Base-by-base conservation (phyloP, 352 stramenopile genomes). In the Globisporangium yorkense region DNA sequence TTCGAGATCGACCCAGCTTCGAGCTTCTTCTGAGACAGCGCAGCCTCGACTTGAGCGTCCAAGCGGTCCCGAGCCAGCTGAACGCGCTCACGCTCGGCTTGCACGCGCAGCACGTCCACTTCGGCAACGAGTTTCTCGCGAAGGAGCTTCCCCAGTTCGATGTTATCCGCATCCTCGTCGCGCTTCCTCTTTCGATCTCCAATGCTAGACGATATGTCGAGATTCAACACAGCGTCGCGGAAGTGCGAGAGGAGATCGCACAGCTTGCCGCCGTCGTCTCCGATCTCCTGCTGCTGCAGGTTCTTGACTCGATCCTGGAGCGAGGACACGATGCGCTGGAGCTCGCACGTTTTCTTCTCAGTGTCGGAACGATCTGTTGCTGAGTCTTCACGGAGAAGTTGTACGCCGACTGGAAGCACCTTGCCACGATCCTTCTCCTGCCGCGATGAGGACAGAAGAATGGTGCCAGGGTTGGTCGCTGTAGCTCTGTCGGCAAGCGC, bases 1-100 rank as follows among this genome's bases (percentile, higher is more conserved):
- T 52, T 57, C 39, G 72, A 61, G 33, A 66, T 46, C 33, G 63
- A 63, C 5, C 62, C 63, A 27, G 73, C 61, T 59, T 75, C 54
- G 8, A 77, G 65, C 39, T 54, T 62, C 39, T 76, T 74, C 35
- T 62, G 59, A 41, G 57, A 69, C 15, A 77, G 47, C 10, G 67
- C 63, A 18, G 62, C 62, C 10, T 68, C 65, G 10, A 70, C 58
- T n/a, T 70, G 65, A 49, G 70, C 63, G 49, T 62, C 54, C 45
- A 78, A 68, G 37, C 62, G 69, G 45, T 80, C 71, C 15, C 71
- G 63, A 27, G 50, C 52, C 35, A 69, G 54, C 18, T 63, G 27
- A 18, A 35, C 63, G 35, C 51, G 51, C 29, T 66, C 59, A 9
- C 59, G 66, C 44, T 76, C 55, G 18, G 77, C 51, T 57, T 83